Evolutionary conservation across 164 flowering plant genomes (phyloP).

Genomic region (Buxus sempervirens): DNA sequence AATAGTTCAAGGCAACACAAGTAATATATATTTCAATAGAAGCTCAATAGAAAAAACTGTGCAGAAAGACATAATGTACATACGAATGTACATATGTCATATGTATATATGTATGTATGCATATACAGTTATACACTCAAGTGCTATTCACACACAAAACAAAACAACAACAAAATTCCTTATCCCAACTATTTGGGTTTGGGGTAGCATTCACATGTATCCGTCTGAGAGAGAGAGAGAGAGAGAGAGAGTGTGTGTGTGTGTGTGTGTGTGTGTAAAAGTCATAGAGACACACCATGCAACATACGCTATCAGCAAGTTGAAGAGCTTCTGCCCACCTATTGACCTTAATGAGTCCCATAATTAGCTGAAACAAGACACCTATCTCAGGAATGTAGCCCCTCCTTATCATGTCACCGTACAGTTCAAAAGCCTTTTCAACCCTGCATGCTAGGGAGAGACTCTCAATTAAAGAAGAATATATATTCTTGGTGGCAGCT

Average conservation of each 20-base stretch:
- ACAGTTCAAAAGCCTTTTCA: slow-evolving; percentile 70
- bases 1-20: not conserved
- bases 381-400: slow-evolving; percentile 54
- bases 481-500: slow-evolving; percentile 22
- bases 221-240: not conserved
- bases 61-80: no score
- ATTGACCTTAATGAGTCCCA: slow-evolving; percentile 50
- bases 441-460: slow-evolving; percentile 52
- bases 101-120: no score
- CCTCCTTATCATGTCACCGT: slow-evolving; percentile 52
- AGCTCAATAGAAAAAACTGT: not conserved
- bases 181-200: no score
- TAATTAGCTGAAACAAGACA: slow-evolving; percentile 50
- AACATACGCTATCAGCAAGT: slow-evolving; percentile 57
- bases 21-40: not conserved
- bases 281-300: slow-evolving; percentile 41
- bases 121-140: no score
- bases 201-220: no score
- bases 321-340: slow-evolving; percentile 76
- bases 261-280: not conserved
- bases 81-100: no score
- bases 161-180: no score
- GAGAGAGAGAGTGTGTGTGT: not conserved
- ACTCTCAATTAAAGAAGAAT: slow-evolving; percentile 51
- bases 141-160: no score